A percentile compares a stretch with the other conserved stretches of the same genome.
phyloP scores from a whole-genome alignment of 2,329 filamentous ascomycete genomes.

The Venturia nashicola region DNA sequence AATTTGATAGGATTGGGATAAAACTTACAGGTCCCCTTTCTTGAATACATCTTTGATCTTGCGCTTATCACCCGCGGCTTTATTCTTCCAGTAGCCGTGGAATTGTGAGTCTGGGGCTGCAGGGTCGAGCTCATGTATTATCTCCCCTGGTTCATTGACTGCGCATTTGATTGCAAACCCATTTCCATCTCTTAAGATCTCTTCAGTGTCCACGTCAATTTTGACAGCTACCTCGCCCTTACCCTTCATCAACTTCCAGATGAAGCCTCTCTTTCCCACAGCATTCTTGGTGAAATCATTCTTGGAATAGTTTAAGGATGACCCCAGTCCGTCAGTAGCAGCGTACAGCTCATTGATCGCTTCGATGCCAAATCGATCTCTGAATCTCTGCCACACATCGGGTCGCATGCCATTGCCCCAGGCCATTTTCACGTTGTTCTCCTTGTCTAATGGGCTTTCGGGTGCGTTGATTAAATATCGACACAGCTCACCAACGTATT shows the following conservation, averaged over 20 bases:
- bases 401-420: slow-evolving; percentile 31
- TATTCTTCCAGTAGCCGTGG: slow-evolving; percentile 24
- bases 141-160: slow-evolving; percentile 23
- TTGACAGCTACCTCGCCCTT: slow-evolving; percentile 22
- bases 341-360: slow-evolving; percentile 28
- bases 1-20: no score
- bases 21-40: slow-evolving; percentile 25
- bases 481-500: slow-evolving; percentile 27
- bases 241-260: slow-evolving; percentile 22
- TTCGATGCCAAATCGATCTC: slow-evolving; percentile 26
- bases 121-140: slow-evolving; percentile 21
- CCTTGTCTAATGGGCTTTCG: slow-evolving; percentile 19
- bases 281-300: slow-evolving; percentile 22
- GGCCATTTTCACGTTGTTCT: slow-evolving; percentile 21
- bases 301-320: slow-evolving; percentile 21
- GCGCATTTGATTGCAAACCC: slow-evolving; percentile 23
- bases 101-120: slow-evolving; percentile 14
- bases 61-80: slow-evolving; percentile 19
- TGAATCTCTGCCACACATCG: slow-evolving; percentile 29
- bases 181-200: slow-evolving; percentile 22
- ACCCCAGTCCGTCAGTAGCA: slow-evolving; percentile 25
- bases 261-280: slow-evolving; percentile 21
- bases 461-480: slow-evolving; percentile 24
- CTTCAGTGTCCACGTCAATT: slow-evolving; percentile 26
- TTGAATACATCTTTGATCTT: slow-evolving; percentile 23